These are phyloP conservation scores for Ceratocystiopsis brevicomis DNA, from an alignment of 2,329 filamentous ascomycete genomes.

Conservation along the genomic window DNA sequence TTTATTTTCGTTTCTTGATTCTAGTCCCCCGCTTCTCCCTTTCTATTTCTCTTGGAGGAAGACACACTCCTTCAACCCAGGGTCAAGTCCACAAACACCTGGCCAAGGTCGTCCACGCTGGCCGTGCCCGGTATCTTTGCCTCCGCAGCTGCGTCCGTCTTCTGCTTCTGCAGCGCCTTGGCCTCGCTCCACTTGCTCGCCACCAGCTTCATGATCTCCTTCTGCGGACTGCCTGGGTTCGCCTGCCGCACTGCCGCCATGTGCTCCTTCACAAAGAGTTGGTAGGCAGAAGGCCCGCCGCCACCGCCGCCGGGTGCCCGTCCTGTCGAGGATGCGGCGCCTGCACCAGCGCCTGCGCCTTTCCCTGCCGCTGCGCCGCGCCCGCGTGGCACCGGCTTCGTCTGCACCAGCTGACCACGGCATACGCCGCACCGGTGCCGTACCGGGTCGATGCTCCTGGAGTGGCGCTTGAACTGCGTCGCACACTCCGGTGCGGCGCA, in stretches of 20 bases:
- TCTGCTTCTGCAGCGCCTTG: conserved; percentile 8
- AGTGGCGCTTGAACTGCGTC: conserved; percentile 63
- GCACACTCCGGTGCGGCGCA: conserved; percentile 42
- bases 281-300: conserved; percentile 22
- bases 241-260: conserved; percentile 40
- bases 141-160: conserved; percentile 1
- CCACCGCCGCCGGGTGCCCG: conserved; percentile 3
- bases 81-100: conserved; percentile 8
- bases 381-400: conserved; percentile 53
- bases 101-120: conserved; percentile 6
- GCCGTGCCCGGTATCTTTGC: not conserved
- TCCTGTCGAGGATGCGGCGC: no score
- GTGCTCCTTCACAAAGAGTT: conserved; percentile 43
- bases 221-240: conserved; percentile 39
- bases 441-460: conserved; percentile 58
- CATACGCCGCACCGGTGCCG: conserved; percentile 64
- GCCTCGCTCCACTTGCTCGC: conserved; percentile 41
- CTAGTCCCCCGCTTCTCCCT: no score
- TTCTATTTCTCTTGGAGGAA: no score
- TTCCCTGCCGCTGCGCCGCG: not conserved
- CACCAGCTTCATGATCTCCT: conserved; percentile 50
- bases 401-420: conserved; percentile 51
- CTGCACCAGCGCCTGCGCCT: no score
- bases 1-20: no score
- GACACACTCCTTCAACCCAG: not conserved